phyloP scores from a whole-genome alignment of 495 filamentous ascomycete genomes.

The Penicillium waksmanii region DNA sequence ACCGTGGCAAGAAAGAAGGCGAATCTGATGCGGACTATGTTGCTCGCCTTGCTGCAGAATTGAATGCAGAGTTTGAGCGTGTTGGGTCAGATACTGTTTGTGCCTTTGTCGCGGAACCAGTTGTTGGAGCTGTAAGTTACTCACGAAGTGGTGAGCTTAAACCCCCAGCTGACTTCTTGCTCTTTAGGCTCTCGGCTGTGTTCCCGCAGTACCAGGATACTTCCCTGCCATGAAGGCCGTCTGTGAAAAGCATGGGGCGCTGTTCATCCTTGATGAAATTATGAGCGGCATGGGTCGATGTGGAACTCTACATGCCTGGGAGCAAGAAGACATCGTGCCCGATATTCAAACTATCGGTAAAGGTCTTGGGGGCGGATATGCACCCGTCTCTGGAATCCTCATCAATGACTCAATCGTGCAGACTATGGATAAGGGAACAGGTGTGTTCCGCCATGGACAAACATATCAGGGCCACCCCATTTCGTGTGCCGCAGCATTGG shows the following conservation, averaged over 20 bases:
- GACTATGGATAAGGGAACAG: constrained; percentile 57
- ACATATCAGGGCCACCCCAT: constrained; percentile 65
- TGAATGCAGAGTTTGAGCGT: constrained; percentile 74
- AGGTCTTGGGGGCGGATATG: constrained; percentile 67
- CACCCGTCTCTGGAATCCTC: constrained; percentile 63
- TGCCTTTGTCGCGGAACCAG: constrained; percentile 77
- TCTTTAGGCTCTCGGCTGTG: constrained; percentile 58
- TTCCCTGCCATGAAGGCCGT: constrained; percentile 63
- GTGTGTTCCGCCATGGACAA: constrained; percentile 59
- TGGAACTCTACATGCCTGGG: constrained; percentile 70
- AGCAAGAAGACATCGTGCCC: constrained; percentile 62
- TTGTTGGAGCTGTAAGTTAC: constrained; percentile 57
- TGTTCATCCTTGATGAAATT: constrained; percentile 76
- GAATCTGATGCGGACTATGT: constrained; percentile 59
- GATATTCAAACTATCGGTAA: constrained; percentile 76
- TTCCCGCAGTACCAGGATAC: constrained; percentile 66
- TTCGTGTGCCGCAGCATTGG: constrained; percentile 58
- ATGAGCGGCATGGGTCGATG: constrained; percentile 79
- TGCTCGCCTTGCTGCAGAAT: constrained; percentile 61
- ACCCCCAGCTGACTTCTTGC: background rate
- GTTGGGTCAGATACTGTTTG: constrained; percentile 73
- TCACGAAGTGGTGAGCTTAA: background rate
- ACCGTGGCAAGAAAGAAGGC: constrained; percentile 53
- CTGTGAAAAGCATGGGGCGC: constrained; percentile 66
- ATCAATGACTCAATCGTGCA: constrained; percentile 57